Base-by-base conservation (phyloP, 2,329 filamentous ascomycete genomes). In the Trichoderma endophyticum region DNA sequence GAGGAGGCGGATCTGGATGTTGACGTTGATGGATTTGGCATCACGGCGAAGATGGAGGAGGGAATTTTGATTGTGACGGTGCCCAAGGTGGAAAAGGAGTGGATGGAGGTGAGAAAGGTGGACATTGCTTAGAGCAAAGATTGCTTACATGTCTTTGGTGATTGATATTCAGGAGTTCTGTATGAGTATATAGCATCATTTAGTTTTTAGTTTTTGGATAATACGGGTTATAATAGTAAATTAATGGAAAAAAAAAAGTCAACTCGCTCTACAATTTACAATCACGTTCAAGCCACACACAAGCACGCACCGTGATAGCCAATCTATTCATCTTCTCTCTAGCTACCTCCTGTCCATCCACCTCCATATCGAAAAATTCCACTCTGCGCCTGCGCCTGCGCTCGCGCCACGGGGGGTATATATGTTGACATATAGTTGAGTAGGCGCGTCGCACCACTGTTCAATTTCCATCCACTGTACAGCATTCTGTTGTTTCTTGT, bases 61-160 rank as follows among this genome's bases (percentile, higher is more conserved):
- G 93, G 93, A 6, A 83, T 97, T 1, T 80, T 97, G 75, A 84
- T 91, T 43, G 86, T 97, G n/a, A 90, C 88, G n/a, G 88, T 97
- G 2, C 92, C 92, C 8, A 95, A 94, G 84, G 77, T 88, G 8
- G 89, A 92, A 78, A 88, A 85, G 80, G 89, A 89, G 75, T 90
- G 89, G 84, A 91, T 89, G 75, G 87, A 90, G 76, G 84, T 90
- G 73, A 86, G 84, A 77, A 87, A 87, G 79, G 85, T 91, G 54
- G 87, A 90, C 71, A 86, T 90, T 73, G 66, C 64, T 15, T 72
- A 70, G 64, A 18, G 8, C 11, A 54, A 54, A 14, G 43, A 30
- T 18, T 39, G 36, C 3, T 43, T 43, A 18, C 21, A 21, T 21
- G 21, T 21, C 21, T 4, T 36, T 18, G 7, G 18, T 24, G 11